Percentiles rank a stretch among this genome's conserved stretches.
Conservation (phyloP, 2,329 filamentous ascomycete species). For the Ophiocordyceps camponoti-floridani region DNA sequence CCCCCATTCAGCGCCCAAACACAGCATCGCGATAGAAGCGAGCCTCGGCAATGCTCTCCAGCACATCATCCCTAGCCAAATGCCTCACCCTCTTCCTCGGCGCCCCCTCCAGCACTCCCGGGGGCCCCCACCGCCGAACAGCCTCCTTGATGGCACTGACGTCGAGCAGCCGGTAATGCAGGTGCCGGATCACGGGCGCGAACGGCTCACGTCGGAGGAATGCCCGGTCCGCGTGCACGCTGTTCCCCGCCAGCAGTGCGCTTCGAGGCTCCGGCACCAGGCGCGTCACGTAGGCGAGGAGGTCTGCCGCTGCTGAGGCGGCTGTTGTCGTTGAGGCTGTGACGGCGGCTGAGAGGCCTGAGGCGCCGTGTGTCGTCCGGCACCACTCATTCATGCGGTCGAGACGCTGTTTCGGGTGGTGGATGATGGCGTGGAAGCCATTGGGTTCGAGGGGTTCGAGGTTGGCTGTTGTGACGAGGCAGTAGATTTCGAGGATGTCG, state of each 20-base stretch:
- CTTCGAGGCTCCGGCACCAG: constrained; percentile 47
- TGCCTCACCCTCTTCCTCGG: constrained; percentile 64
- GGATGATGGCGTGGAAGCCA: constrained; percentile 68
- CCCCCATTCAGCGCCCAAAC: constrained; percentile 22
- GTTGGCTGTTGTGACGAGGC: constrained; percentile 70
- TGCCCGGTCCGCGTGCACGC: constrained; percentile 72
- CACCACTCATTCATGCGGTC: constrained; percentile 84
- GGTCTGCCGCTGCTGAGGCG: constrained; percentile 48
- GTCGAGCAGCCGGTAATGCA: constrained; percentile 84
- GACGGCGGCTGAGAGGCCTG: constrained; percentile 66
- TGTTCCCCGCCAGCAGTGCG: constrained; percentile 77
- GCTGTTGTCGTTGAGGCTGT: constrained; percentile 56
- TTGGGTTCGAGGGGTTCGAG: constrained; percentile 57
- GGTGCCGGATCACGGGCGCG: constrained; percentile 49
- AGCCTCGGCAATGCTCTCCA: constrained; percentile 90
- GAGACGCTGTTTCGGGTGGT: constrained; percentile 52
- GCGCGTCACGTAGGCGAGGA: constrained; percentile 63
- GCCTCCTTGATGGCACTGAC: constrained; percentile 90
- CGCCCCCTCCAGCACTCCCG: constrained; percentile 28
- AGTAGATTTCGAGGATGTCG: constrained; percentile 80
- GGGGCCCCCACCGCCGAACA: constrained; percentile 55
- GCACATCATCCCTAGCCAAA: constrained; percentile 72
- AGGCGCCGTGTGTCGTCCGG: constrained; percentile 55
- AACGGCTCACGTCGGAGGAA: constrained; percentile 68
- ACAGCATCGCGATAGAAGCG: constrained; percentile 60